Percentiles rank a stretch among this genome's conserved stretches.
These are phyloP conservation scores for Pythium phragmitis DNA, from an alignment of 352 stramenopile genomes.

Conservation along the genomic window DNA sequence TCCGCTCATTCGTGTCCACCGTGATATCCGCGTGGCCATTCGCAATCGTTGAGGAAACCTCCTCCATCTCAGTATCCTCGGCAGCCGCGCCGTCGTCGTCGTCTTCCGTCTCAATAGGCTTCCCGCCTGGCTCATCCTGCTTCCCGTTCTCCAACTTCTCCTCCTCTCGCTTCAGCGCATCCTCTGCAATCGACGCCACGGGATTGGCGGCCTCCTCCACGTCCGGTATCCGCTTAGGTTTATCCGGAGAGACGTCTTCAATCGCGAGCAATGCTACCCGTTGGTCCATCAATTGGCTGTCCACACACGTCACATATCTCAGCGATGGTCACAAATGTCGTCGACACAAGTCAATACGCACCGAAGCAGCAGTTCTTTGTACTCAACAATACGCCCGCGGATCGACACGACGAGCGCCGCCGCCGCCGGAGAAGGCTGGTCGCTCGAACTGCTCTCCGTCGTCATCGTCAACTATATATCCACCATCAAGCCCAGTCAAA, in stretches of 20 bases:
- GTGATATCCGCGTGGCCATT: conserved; percentile 23
- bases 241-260: conserved; percentile 30
- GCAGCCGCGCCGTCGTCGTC: conserved; percentile 3
- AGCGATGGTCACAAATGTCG: conserved; percentile 1
- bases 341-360: conserved; percentile 28
- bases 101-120: neutral
- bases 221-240: conserved; percentile 17
- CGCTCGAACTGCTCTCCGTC: conserved; percentile 39
- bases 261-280: conserved; percentile 36
- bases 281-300: conserved; percentile 66
- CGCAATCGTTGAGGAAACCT: neutral
- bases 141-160: conserved; percentile 6
- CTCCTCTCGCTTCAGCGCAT: neutral
- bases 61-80: conserved; percentile 17
- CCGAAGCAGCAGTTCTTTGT: conserved; percentile 69
- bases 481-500: neutral
- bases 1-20: conserved; percentile 5
- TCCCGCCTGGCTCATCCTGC: conserved; percentile 8
- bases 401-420: conserved; percentile 48
- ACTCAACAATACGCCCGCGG: conserved; percentile 66
- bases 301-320: conserved; percentile 21
- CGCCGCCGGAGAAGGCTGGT: conserved; percentile 24
- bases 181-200: conserved; percentile 6
- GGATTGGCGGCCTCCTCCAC: neutral
- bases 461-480: conserved; percentile 51